These are phyloP conservation scores for Sugiyamaella qingdaonensis DNA, from an alignment of 805 yeast species.

Conservation along the genomic window DNA sequence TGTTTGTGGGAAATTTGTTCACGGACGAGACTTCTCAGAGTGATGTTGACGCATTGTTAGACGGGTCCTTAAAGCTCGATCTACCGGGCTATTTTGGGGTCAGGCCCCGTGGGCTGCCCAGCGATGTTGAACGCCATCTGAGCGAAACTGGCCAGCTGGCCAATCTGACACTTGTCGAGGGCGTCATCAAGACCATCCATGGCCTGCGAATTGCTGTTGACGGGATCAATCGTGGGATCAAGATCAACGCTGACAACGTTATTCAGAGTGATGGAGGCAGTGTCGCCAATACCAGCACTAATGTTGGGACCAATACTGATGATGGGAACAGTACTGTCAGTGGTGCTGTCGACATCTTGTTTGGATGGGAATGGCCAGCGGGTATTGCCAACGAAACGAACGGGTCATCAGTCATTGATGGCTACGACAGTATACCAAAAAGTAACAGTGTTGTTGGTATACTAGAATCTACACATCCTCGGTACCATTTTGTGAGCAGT, in stretches of 20 bases:
- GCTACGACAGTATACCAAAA: conserved; percentile 38
- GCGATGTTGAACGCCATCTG: too few relatives aligned
- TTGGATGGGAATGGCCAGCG: conserved; percentile 60
- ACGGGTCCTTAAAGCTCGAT: conserved; percentile 1
- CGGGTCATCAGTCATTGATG: not conserved
- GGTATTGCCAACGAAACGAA: conserved; percentile 43
- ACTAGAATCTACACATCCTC: conserved; percentile 47
- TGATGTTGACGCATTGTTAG: conserved; percentile 17
- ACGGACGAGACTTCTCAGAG: not conserved
- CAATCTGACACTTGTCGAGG: not conserved
- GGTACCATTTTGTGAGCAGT: conserved; percentile 61
- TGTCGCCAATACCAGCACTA: not conserved
- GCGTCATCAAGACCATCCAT: conserved; percentile 4
- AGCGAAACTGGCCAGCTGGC: not conserved
- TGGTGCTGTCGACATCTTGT: conserved; percentile 46
- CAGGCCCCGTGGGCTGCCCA: not conserved
- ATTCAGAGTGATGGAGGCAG: too few relatives aligned
- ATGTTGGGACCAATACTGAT: conserved; percentile 6
- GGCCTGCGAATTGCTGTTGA: conserved; percentile 8
- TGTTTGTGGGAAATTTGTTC: conserved; percentile 15
- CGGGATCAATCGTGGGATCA: not conserved
- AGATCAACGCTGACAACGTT: too few relatives aligned
- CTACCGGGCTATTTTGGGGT: conserved; percentile 12
- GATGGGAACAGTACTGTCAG: not conserved
- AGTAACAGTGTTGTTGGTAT: conserved; percentile 44